A percentile compares a stretch with the other conserved stretches of the same genome.
Evolutionary conservation across 345 rosid genomes (phyloP).

Genomic region (Sisymbrium irio): DNA sequence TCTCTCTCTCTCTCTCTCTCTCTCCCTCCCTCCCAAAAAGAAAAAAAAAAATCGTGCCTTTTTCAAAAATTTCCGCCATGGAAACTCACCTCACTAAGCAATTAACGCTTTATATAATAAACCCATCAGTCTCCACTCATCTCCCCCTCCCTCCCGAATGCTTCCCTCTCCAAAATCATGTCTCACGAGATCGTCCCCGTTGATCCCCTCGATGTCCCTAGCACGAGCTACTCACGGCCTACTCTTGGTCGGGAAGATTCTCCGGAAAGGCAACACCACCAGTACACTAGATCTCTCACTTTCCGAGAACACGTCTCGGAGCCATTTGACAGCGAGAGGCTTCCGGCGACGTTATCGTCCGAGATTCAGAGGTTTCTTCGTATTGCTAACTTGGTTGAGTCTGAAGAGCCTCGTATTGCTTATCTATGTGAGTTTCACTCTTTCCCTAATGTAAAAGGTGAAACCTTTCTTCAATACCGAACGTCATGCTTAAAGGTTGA

Average conservation of each 20-base stretch:
- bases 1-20: too few species aligned
- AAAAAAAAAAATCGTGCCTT: neutral
- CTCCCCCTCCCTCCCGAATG: neutral
- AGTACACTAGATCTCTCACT: conserved; percentile 44
- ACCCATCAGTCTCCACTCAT: neutral
- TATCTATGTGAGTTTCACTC: conserved; percentile 52
- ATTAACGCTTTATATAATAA: conserved; percentile 28
- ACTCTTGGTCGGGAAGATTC: neutral
- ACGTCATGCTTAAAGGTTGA: neutral
- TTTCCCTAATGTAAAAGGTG: neutral
- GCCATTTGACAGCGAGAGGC: conserved; percentile 88
- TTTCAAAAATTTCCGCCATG: conserved; percentile 33
- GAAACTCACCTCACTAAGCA: conserved; percentile 42
- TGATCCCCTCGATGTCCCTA: conserved; percentile 44
- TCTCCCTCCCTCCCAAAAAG: neutral
- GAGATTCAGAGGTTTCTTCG: conserved; percentile 87
- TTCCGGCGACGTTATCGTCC: conserved; percentile 70
- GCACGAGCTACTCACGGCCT: conserved; percentile 32
- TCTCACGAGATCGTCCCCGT: conserved; percentile 66
- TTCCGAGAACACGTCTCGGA: conserved; percentile 43
- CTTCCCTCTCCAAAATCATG: conserved; percentile 36
- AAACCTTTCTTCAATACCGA: neutral
- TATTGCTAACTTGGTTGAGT: conserved; percentile 72
- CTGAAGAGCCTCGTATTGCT: conserved; percentile 75
- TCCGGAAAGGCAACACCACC: conserved; percentile 22